Percentiles rank a stretch among this genome's conserved stretches.
These are phyloP conservation scores for Davidsoniella virescens DNA, from an alignment of 2,329 filamentous ascomycete genomes.

Conservation along the genomic window DNA sequence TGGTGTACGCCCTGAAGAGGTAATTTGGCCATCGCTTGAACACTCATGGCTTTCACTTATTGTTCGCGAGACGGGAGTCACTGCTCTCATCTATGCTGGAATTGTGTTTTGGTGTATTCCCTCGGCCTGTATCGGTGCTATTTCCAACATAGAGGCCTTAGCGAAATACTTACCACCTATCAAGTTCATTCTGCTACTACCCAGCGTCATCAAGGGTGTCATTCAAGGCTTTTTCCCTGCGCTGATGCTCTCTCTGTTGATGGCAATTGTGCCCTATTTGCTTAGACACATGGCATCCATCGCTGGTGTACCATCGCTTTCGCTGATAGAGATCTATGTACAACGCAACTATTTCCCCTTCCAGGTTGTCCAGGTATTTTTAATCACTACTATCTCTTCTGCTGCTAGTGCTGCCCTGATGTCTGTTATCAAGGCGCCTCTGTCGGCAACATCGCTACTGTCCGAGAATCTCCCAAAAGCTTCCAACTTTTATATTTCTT, in stretches of 20 bases:
- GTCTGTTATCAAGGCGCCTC: conserved; percentile 32
- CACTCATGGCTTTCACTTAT: conserved; percentile 59
- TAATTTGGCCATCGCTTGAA: conserved; percentile 70
- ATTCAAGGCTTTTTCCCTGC: conserved; percentile 72
- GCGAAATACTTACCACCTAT: conserved; percentile 50
- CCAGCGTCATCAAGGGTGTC: conserved; percentile 52
- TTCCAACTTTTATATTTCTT: conserved; percentile 80
- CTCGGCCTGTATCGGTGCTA: conserved; percentile 62
- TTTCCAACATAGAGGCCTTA: conserved; percentile 69
- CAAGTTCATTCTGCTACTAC: conserved; percentile 56
- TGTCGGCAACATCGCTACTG: conserved; percentile 30
- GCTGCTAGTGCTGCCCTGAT: conserved; percentile 51
- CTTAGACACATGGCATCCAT: conserved; percentile 59
- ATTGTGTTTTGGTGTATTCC: conserved; percentile 76
- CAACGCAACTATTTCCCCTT: conserved; percentile 71
- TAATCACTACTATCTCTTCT: conserved; percentile 64
- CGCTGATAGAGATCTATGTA: conserved; percentile 57
- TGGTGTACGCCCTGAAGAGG: conserved; percentile 61
- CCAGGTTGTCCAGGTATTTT: conserved; percentile 70
- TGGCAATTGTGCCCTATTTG: conserved; percentile 64
- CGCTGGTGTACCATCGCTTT: conserved; percentile 53
- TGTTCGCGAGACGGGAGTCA: conserved; percentile 46
- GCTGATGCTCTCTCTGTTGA: conserved; percentile 62
- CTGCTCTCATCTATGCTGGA: conserved; percentile 50
- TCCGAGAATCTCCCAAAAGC: conserved; percentile 55